phyloP scores from a whole-genome alignment of 441 rosid genomes.

The Aquilaria agallochum region DNA sequence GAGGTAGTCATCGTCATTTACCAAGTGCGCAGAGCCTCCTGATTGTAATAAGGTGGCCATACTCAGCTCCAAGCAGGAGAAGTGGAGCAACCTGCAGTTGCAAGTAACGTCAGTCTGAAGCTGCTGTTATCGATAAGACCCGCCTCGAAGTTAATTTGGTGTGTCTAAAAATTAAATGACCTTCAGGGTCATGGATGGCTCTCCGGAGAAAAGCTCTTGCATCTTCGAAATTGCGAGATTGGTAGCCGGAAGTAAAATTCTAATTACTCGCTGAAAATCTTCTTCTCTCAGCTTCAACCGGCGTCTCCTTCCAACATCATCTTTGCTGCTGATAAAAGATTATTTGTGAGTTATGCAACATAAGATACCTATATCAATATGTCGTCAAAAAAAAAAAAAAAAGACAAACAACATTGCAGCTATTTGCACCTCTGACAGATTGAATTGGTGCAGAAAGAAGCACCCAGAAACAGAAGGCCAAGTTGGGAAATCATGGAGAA shows the following conservation, averaged over 20 bases:
- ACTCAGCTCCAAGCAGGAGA: slow-evolving; percentile 83
- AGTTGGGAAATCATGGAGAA: slow-evolving; percentile 68
- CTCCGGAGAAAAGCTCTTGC: slow-evolving; percentile 85
- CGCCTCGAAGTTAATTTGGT: no score
- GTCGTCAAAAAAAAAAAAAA: no score
- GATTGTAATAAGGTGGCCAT: slow-evolving; percentile 74
- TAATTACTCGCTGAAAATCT: slow-evolving; percentile 54
- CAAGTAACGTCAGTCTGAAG: slow-evolving; percentile 8
- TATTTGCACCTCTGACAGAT: slow-evolving; percentile 53
- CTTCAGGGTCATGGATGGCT: slow-evolving; percentile 88
- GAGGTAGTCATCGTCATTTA: slow-evolving; percentile 13
- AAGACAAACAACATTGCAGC: not conserved
- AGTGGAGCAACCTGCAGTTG: slow-evolving; percentile 68
- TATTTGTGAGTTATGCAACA: no score
- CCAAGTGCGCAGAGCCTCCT: slow-evolving; percentile 78
- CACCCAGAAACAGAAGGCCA: slow-evolving; percentile 72
- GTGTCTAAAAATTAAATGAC: slow-evolving; percentile 26
- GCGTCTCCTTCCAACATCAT: slow-evolving; percentile 28
- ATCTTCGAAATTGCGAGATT: slow-evolving; percentile 71
- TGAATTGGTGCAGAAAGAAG: slow-evolving; percentile 80
- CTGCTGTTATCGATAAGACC: no score
- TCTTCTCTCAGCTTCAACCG: slow-evolving; percentile 62
- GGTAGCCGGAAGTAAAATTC: slow-evolving; percentile 64
- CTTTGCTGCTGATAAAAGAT: slow-evolving; percentile 27
- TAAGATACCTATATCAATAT: not conserved